Percentiles rank a stretch among this genome's conserved stretches.
phyloP scores from a whole-genome alignment of 2,329 filamentous ascomycete genomes.

The Nemania bipapillata region DNA sequence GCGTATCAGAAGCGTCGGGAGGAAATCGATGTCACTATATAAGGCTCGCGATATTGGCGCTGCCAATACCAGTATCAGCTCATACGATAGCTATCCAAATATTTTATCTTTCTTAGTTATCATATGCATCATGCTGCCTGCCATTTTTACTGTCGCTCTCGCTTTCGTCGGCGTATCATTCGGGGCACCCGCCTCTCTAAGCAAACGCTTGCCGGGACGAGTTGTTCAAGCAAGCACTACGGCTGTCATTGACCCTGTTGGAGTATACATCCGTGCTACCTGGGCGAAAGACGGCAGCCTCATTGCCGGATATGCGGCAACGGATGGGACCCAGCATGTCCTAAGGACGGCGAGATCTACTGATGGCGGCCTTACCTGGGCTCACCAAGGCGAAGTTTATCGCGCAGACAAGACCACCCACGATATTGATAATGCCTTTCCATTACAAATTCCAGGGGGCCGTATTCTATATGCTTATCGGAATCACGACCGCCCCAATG shows the following conservation, averaged over 20 bases:
- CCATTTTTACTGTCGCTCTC: background rate
- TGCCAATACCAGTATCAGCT: background rate
- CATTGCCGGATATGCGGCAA: slow-evolving; percentile 49
- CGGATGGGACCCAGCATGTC: slow-evolving; percentile 41
- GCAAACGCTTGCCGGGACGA: slow-evolving; percentile 37
- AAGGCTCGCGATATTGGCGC: slow-evolving; percentile 10
- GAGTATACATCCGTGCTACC: slow-evolving; percentile 50
- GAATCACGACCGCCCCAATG: slow-evolving; percentile 50
- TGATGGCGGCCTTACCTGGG: slow-evolving; percentile 49
- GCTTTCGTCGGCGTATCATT: slow-evolving; percentile 4
- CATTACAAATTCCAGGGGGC: slow-evolving; percentile 52
- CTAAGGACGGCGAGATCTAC: slow-evolving; percentile 46
- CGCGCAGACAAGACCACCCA: slow-evolving; percentile 39
- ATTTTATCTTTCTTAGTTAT: background rate
- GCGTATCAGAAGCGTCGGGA: background rate
- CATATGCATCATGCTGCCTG: slow-evolving; percentile 19
- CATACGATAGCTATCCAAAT: background rate
- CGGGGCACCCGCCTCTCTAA: slow-evolving; percentile 26
- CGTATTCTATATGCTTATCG: slow-evolving; percentile 54
- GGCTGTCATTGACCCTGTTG: slow-evolving; percentile 44
- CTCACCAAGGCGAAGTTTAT: slow-evolving; percentile 44
- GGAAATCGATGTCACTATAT: slow-evolving; percentile 18
- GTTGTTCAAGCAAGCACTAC: slow-evolving; percentile 44
- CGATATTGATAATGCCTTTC: slow-evolving; percentile 53
- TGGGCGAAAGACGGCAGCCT: slow-evolving; percentile 45